These are phyloP conservation scores for Phytopythium ostracodes DNA, from an alignment of 352 stramenopile genomes.

Conservation along the genomic window DNA sequence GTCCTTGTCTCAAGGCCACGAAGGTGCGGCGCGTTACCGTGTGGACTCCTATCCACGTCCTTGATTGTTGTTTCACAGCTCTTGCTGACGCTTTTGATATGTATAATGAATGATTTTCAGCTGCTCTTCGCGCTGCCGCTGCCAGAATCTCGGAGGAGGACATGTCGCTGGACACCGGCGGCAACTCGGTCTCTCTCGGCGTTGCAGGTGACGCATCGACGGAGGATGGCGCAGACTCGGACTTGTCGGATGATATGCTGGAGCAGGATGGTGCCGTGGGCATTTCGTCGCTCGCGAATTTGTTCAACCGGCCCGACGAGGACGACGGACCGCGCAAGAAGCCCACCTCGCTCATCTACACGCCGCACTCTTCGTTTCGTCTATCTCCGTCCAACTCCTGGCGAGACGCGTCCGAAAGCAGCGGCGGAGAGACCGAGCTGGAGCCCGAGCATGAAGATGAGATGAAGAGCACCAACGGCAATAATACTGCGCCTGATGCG, in stretches of 20 bases:
- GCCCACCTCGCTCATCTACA: conserved; percentile 1
- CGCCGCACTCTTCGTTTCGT: conserved; percentile 20
- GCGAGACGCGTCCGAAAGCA: conserved; percentile 34
- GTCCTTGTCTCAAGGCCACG: conserved; percentile 56
- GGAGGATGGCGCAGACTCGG: conserved; percentile 40
- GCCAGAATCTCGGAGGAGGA: conserved; percentile 49
- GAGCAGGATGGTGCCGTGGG: conserved; percentile 49
- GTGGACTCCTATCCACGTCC: too few species aligned
- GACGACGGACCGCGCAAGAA: conserved; percentile 3
- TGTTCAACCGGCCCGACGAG: conserved; percentile 26
- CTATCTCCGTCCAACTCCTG: conserved; percentile 24
- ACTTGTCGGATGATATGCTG: conserved; percentile 73
- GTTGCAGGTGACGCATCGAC: neutral
- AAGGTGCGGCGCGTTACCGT: conserved; percentile 18
- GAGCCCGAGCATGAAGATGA: conserved; percentile 45
- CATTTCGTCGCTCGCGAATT: conserved; percentile 52
- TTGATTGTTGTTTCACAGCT: too few species aligned
- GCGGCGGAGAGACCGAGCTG: conserved; percentile 58
- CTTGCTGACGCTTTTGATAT: too few species aligned
- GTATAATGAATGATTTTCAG: neutral
- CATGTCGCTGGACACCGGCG: conserved; percentile 18
- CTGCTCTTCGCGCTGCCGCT: conserved; percentile 6
- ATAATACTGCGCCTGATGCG: neutral
- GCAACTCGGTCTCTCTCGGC: neutral
- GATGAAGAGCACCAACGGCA: neutral